A percentile compares a stretch with the other conserved stretches of the same genome.
Evolutionary conservation across 495 filamentous ascomycete genomes (phyloP).

Genomic region (Antarctomyces pellizariae): DNA sequence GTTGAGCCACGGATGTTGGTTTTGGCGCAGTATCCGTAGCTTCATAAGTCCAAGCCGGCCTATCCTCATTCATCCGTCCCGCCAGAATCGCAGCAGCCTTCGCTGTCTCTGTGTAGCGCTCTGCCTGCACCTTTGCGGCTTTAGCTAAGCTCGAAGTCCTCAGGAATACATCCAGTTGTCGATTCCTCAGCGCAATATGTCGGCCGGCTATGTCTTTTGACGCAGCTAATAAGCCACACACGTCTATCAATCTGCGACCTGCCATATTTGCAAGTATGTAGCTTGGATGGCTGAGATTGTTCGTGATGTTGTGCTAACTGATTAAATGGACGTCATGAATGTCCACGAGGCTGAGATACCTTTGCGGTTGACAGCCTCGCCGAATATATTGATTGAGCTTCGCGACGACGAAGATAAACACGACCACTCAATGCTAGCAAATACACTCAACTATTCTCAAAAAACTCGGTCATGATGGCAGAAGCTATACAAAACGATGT

Average conservation of each 20-base stretch:
- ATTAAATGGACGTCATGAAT: too few relatives aligned
- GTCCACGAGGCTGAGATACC: too few relatives aligned
- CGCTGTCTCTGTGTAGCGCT: conserved; percentile 37
- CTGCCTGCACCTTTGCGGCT: conserved; percentile 35
- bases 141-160: conserved; percentile 54
- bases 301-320: too few relatives aligned
- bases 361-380: too few relatives aligned
- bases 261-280: too few relatives aligned
- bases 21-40: not conserved
- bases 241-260: conserved; percentile 11
- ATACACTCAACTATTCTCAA: too few relatives aligned
- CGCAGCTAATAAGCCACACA: conserved; percentile 20
- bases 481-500: too few relatives aligned
- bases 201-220: conserved; percentile 53
- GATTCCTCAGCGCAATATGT: conserved; percentile 52
- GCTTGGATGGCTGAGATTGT: too few relatives aligned
- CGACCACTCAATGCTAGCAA: too few relatives aligned
- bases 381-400: too few relatives aligned
- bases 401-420: too few relatives aligned
- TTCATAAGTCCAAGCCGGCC: conserved; percentile 9
- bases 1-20: conserved; percentile 2
- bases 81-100: conserved; percentile 37
- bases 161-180: conserved; percentile 58
- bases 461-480: too few relatives aligned
- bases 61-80: conserved; percentile 27